These are phyloP conservation scores for Alternaria consortialis DNA, from an alignment of 2,329 filamentous ascomycete species.

Conservation along the genomic window DNA sequence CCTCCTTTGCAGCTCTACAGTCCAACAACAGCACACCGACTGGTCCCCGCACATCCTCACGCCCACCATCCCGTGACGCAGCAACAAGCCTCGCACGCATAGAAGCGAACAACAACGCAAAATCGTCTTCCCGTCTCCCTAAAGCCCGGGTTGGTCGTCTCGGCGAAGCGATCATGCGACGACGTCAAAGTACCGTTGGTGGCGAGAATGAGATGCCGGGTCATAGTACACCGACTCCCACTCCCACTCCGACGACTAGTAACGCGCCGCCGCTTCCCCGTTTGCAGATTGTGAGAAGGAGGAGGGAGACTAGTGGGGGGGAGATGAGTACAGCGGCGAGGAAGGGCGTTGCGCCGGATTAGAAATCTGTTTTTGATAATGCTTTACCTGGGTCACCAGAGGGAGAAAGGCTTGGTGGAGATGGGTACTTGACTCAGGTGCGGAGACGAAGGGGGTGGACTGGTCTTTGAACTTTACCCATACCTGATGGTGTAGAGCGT, in stretches of 20 bases:
- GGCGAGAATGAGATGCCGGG: slow-evolving; percentile 36
- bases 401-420: neutral
- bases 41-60: slow-evolving; percentile 28
- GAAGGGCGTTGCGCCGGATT: slow-evolving; percentile 24
- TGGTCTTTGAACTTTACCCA: slow-evolving; percentile 18
- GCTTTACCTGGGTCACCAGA: neutral
- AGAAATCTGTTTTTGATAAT: slow-evolving; percentile 13
- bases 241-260: neutral
- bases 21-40: slow-evolving; percentile 22
- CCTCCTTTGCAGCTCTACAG: slow-evolving; percentile 37
- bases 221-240: neutral
- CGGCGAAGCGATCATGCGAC: slow-evolving; percentile 39
- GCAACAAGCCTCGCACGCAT: slow-evolving; percentile 35
- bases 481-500: neutral
- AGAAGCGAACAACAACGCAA: slow-evolving; percentile 27
- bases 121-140: slow-evolving; percentile 35
- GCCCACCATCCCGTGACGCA: slow-evolving; percentile 44
- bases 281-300: slow-evolving; percentile 44
- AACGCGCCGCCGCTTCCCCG: slow-evolving; percentile 38
- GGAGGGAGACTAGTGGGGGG: slow-evolving; percentile 48
- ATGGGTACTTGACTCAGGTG: slow-evolving; percentile 19
- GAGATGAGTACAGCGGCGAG: slow-evolving; percentile 47
- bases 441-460: slow-evolving; percentile 27
- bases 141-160: slow-evolving; percentile 45
- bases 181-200: slow-evolving; percentile 35